These are phyloP conservation scores for Tausonia pullulans DNA, from an alignment of 1,284 basidiomycete species.

Conservation along the genomic window DNA sequence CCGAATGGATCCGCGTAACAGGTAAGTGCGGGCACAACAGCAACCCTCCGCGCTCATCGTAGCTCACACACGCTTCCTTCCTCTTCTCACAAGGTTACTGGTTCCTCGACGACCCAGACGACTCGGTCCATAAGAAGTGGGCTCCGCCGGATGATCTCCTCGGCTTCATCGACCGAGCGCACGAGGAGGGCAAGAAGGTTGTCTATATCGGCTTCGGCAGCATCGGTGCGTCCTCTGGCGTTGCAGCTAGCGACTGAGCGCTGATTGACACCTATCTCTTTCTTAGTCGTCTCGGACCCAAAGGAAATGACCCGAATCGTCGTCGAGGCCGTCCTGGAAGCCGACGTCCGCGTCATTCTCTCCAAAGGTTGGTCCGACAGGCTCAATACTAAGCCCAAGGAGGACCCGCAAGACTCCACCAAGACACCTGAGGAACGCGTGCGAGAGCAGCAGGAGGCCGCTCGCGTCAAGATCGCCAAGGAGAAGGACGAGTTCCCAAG, in stretches of 20 bases:
- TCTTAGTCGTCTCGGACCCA: slow-evolving; percentile 77
- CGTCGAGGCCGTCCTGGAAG: slow-evolving; percentile 71
- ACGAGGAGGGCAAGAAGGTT: slow-evolving; percentile 65
- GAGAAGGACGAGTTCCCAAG: slow-evolving; percentile 44
- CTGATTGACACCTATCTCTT: background rate
- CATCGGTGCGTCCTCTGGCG: slow-evolving; percentile 37
- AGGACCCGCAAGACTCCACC: slow-evolving; percentile 37
- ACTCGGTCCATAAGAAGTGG: slow-evolving; percentile 69
- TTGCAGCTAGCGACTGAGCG: background rate
- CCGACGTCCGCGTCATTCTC: slow-evolving; percentile 78
- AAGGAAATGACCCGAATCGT: slow-evolving; percentile 81
- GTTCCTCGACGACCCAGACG: slow-evolving; percentile 86
- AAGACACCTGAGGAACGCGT: slow-evolving; percentile 19
- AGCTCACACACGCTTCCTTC: background rate
- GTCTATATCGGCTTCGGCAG: slow-evolving; percentile 99
- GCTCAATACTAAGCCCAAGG: slow-evolving; percentile 46
- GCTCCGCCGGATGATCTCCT: slow-evolving; percentile 65
- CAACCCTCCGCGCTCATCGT: too few relatives aligned
- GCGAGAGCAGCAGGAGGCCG: slow-evolving; percentile 14
- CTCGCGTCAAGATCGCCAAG: slow-evolving; percentile 13
- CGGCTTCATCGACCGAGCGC: slow-evolving; percentile 69
- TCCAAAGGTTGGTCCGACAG: slow-evolving; percentile 98
- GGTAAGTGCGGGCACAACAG: slow-evolving; percentile 38
- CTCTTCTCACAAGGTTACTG: slow-evolving; percentile 57
- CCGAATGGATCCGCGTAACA: slow-evolving; percentile 93